A percentile compares a stretch with the other conserved stretches of the same genome.
Conservation (phyloP, 2,329 filamentous ascomycete species). For the Botrytis cinerea region DNA sequence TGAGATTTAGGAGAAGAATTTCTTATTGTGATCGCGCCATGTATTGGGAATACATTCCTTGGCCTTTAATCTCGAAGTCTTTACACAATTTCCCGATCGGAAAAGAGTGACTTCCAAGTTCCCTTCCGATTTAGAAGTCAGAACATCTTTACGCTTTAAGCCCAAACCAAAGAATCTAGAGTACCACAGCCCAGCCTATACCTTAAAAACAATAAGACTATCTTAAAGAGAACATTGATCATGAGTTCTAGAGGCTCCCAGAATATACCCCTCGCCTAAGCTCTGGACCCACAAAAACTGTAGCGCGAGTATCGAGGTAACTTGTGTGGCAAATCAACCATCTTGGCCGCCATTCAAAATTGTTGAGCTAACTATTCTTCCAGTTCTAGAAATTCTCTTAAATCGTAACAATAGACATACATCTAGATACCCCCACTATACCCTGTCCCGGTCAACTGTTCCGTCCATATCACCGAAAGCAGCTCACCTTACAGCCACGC, state of each 20-base stretch:
- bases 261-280: background rate
- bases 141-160: rapidly evolving
- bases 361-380: rapidly evolving
- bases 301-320: background rate
- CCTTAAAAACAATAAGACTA: background rate
- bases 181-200: background rate
- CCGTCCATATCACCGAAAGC: too few relatives aligned
- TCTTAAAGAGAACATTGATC: background rate
- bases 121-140: rapidly evolving
- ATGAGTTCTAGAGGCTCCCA: background rate
- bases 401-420: background rate
- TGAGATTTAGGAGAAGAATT: rapidly evolving
- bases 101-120: background rate
- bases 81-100: background rate
- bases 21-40: background rate
- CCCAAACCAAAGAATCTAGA: background rate
- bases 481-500: too few relatives aligned
- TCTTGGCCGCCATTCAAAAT: background rate
- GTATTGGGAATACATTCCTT: background rate
- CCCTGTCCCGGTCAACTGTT: too few relatives aligned
- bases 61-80: background rate
- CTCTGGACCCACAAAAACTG: background rate
- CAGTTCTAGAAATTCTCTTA: background rate
- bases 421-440: background rate
- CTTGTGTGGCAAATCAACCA: background rate